These are phyloP conservation scores for Pharnaceum exiguum DNA, from an alignment of 148 eudicot genomes.

Conservation along the genomic window DNA sequence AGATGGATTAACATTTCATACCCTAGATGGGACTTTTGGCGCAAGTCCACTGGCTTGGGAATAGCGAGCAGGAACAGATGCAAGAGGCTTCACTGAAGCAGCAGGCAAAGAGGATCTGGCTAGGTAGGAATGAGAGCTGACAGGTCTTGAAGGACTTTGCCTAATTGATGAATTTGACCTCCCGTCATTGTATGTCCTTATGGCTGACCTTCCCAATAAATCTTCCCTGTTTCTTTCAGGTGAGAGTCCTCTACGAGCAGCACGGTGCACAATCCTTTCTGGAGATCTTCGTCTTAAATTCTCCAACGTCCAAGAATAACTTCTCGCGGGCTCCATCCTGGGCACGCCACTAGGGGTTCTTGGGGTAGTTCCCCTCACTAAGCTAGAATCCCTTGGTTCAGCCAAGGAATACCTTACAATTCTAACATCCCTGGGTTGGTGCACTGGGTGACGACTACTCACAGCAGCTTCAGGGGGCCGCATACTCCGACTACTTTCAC, in stretches of 20 bases:
- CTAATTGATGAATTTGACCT: constrained; percentile 39
- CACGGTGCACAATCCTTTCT: too few relatives aligned
- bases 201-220: constrained; percentile 36
- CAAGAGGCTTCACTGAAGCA: constrained; percentile 36
- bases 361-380: constrained; percentile 29
- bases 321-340: constrained; percentile 32
- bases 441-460: constrained; percentile 22
- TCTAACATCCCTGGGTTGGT: constrained; percentile 27
- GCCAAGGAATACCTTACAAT: constrained; percentile 19
- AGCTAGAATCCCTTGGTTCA: constrained; percentile 27
- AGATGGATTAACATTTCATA: too few relatives aligned
- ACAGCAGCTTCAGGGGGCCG: constrained; percentile 37
- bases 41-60: constrained; percentile 31
- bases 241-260: constrained; percentile 44
- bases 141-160: constrained; percentile 48
- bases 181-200: constrained; percentile 52
- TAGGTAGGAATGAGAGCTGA: constrained; percentile 36
- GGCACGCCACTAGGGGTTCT: constrained; percentile 37
- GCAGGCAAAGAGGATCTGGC: constrained; percentile 38
- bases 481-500: constrained; percentile 28
- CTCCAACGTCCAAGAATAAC: constrained; percentile 56
- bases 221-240: constrained; percentile 51
- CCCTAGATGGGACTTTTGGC: constrained; percentile 48
- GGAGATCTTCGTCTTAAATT: constrained; percentile 48
- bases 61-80: constrained; percentile 30